Base-by-base conservation (phyloP, 1,139 yeast species). In the Debaryomycetaceae sp. region DNA sequence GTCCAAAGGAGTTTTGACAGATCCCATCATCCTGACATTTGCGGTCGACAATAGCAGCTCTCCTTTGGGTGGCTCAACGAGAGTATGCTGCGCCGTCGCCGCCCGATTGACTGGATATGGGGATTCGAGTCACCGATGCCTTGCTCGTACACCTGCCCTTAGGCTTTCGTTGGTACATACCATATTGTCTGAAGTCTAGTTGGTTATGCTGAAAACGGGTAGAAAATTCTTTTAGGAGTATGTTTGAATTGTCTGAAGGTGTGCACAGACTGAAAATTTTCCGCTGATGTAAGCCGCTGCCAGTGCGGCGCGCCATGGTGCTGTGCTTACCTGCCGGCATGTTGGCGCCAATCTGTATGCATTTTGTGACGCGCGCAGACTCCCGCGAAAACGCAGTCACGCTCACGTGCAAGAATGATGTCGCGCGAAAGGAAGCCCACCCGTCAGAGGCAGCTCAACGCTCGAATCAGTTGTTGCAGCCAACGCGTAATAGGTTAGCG, bases 231-330 rank as follows among this genome's bases (percentile, higher is more conserved):
- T 30, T 25, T 29, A 14, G 15, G 13, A 7, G 18, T 27, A 20
- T 28, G 17, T n/a, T 24, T 32, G 7, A 15, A 16, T 18, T 27
- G 23, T 4, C n/a, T 9, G 23, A 15, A 5, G 34, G 36, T 26
- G 36, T 33, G 36, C 36, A 33, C 34, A 33, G 36, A 33, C 27
- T 29, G 36, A 33, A 33, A 33, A 33, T 33, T 33, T 33, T 33
- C 34, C n/a, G 30, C 31, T 33, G 20, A 29, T 26, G 16, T 30
- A 33, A 29, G 27, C n/a, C 18, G 10, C 11, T 5, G 24, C 4
- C 18, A 22, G 3, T 13, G 11, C 21, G 13, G 3, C 19, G 17
- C 9, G 31, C 10, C 5, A 7, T 16, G 15, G 8, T 15, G 5
- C 20, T 14, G 24, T 5, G 20, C 28, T 5, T n/a, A 19, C 11